phyloP scores from a whole-genome alignment of 331 rosid genomes.

The Pyracantha coccinea region DNA sequence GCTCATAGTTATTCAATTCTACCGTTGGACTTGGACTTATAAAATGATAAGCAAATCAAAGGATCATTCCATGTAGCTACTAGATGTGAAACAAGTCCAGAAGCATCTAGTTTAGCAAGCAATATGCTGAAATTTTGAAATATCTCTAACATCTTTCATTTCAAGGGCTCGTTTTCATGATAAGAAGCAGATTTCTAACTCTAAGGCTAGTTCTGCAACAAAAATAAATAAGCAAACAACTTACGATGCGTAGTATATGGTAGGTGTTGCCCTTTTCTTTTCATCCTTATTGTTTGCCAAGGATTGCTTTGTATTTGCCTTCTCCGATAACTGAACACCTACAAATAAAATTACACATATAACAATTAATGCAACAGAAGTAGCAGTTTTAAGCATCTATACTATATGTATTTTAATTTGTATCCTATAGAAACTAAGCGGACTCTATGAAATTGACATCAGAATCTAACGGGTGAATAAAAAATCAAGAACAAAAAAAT shows the following conservation, averaged over 20 bases:
- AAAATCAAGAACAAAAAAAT: neutral
- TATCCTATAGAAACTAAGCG: neutral
- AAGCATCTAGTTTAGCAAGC: too few species aligned
- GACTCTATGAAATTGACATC: neutral
- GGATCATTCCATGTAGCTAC: neutral
- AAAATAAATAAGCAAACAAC: conserved; percentile 10
- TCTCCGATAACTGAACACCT: conserved; percentile 32
- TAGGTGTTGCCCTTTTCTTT: conserved; percentile 57
- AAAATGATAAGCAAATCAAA: neutral
- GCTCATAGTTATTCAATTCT: neutral
- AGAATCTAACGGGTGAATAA: neutral
- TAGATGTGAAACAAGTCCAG: neutral
- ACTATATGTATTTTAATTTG: neutral
- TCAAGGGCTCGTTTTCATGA: neutral
- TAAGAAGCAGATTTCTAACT: neutral
- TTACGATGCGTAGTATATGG: conserved; percentile 81
- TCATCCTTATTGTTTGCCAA: conserved; percentile 37
- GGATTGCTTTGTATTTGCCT: conserved; percentile 25
- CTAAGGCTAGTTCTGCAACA: neutral
- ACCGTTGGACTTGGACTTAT: neutral
- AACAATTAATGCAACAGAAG: neutral
- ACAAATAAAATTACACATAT: neutral
- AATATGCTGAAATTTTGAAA: neutral
- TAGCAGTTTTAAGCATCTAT: neutral
- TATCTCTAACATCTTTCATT: neutral